Evolutionary conservation across 306 rosid genomes (phyloP), one percentile per base, ranked within the genome.

Genomic region (Pterocarpus macrocarpus): DNA sequence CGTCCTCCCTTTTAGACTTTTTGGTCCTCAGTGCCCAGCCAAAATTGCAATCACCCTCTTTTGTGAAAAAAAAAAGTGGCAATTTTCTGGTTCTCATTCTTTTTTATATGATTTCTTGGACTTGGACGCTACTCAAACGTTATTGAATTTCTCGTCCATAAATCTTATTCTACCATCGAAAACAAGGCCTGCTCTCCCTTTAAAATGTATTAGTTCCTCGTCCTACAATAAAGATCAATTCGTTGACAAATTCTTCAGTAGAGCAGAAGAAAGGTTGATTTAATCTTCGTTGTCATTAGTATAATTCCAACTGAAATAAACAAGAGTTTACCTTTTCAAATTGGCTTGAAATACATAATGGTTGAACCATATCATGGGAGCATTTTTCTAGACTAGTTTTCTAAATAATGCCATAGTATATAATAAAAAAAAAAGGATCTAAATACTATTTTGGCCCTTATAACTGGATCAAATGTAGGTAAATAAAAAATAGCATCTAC

Each of bases 31-130:
- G 2, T 44, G 38, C 28, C 52, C 39, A 3, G 0, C 68, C 69
- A 74, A 59, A 43, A 14, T 43, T 45, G 69, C 69, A 58, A 64
- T 6, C 63, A 14, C 17, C 30, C n/a, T n/a, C 28, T 55, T 55
- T 58, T 28, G 11, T 28, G 35, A 8, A 8, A 3, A 17, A 3
- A 1, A 58, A 58, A 22, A 2, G n/a, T 58, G 8, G 34, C 64
- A 58, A 58, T 55, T 2, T 16, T 5, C 11, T 16, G 7, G 9
- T 55, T n/a, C 61, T 16, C 61, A 55, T 55, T 55, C 8, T 6
- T 55, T 55, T n/a, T 16, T 6, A 16, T 22, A n/a, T 55, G 10
- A 17, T 55, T 55, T 16, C 5, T 55, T 55, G 16, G 32, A 55
- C 5, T 55, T 55, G 16, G 32, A 55, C 4, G 32, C 30, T 55